A percentile compares a stretch with the other conserved stretches of the same genome.
These are phyloP conservation scores for Neofusicoccum laricinum DNA, from an alignment of 2,329 filamentous ascomycete species.

Conservation along the genomic window DNA sequence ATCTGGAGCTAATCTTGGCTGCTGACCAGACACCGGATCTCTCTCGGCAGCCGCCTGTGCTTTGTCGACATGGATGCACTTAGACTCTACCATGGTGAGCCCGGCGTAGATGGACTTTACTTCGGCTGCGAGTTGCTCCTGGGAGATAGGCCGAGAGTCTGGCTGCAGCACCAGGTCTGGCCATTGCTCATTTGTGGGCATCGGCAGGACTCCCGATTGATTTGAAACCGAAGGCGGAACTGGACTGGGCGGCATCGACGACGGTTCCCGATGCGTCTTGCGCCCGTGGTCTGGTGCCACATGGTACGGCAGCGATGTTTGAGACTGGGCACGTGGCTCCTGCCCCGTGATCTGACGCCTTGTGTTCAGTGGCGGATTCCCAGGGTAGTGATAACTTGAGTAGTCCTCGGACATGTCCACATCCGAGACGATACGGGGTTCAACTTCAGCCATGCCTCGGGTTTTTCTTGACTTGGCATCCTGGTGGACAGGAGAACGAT, in stretches of 20 bases:
- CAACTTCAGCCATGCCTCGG: neutral
- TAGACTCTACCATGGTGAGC: slow-evolving; percentile 79
- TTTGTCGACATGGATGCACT: slow-evolving; percentile 80
- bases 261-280: slow-evolving; percentile 13
- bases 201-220: slow-evolving; percentile 33
- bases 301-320: neutral
- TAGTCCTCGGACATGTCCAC: slow-evolving; percentile 6
- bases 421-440: slow-evolving; percentile 1
- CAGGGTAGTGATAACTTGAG: neutral
- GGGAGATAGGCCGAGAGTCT: slow-evolving; percentile 66
- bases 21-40: slow-evolving; percentile 43
- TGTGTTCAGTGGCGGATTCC: neutral
- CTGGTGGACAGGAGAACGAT: slow-evolving; percentile 14
- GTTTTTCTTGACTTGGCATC: slow-evolving; percentile 19
- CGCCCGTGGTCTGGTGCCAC: slow-evolving; percentile 11
- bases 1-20: slow-evolving; percentile 52
- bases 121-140: slow-evolving; percentile 76
- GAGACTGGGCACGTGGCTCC: neutral
- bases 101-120: slow-evolving; percentile 82
- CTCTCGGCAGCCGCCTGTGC: slow-evolving; percentile 55
- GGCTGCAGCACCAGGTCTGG: slow-evolving; percentile 53
- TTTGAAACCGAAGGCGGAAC: slow-evolving; percentile 17
- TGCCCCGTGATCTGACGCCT: neutral
- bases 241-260: slow-evolving; percentile 14
- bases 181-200: slow-evolving; percentile 30